These are phyloP conservation scores for Simmondsia chinensis DNA, from an alignment of 148 eudicot species.

Conservation along the genomic window DNA sequence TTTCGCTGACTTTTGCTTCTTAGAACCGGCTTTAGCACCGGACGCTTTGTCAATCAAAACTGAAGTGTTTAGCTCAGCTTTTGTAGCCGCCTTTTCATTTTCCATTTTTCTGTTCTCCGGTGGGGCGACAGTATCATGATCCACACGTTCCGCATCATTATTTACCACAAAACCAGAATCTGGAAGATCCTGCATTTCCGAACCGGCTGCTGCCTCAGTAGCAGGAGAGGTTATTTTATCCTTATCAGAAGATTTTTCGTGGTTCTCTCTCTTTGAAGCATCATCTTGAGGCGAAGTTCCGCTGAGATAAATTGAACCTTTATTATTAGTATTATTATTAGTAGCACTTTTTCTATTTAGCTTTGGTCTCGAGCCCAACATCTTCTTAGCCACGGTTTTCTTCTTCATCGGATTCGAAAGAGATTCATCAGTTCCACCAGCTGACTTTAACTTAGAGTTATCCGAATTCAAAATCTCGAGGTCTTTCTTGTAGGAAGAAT, in stretches of 20 bases:
- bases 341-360: slow-evolving; percentile 20
- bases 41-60: slow-evolving; percentile 9
- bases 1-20: slow-evolving; percentile 16
- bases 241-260: slow-evolving; percentile 1
- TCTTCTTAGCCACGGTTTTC: slow-evolving; percentile 44
- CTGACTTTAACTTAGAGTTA: slow-evolving; percentile 13
- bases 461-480: slow-evolving; percentile 22
- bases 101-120: slow-evolving; percentile 8
- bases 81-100: slow-evolving; percentile 6
- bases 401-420: slow-evolving; percentile 31
- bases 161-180: slow-evolving; percentile 5
- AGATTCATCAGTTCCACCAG: slow-evolving; percentile 19
- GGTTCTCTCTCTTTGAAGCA: slow-evolving; percentile 4
- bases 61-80: slow-evolving; percentile 12
- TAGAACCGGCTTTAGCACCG: slow-evolving; percentile 10
- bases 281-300: slow-evolving; percentile 19
- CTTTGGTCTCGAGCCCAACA: slow-evolving; percentile 44
- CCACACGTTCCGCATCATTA: slow-evolving; percentile 9
- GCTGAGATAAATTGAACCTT: slow-evolving; percentile 20
- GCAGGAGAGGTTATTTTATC: slow-evolving; percentile 10
- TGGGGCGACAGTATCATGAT: slow-evolving; percentile 62
- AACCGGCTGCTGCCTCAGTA: slow-evolving; percentile 4
- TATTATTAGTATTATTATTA: slow-evolving; percentile 29
- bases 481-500: slow-evolving; percentile 15
- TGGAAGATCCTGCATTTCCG: slow-evolving; percentile 4